Evolutionary conservation across 2,329 filamentous ascomycete genomes (phyloP), one percentile per base, ranked within the genome.

Genomic region (Cryphonectria japonica): DNA sequence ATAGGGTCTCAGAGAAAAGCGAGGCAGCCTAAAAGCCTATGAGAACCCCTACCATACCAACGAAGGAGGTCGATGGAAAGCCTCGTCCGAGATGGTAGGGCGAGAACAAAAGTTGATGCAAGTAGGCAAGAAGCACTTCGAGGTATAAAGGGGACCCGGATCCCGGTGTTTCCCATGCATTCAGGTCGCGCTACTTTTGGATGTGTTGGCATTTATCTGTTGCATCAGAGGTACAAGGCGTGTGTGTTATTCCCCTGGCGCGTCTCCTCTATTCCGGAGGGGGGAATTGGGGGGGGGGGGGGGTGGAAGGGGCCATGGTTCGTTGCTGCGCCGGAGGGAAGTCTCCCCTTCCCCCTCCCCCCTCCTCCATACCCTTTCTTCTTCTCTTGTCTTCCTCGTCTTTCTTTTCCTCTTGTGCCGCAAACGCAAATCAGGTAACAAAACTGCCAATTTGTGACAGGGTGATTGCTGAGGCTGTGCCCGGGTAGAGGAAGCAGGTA

Each of bases 71-170:
- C n/a, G 16, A 29, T 19, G 5, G 39, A 26, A 19, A 65, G 63
- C 63, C 63, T 65, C 63, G 16, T 34, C 63, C 34, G 19, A 6
- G 14, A 65, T 43, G 29, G 41, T 65, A 65, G 63, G 41, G 11
- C 9, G 41, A n/a, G 43, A 52, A 65, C 7, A 19, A 46, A 26
- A 65, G 43, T 52, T 65, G 41, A n/a, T 52, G 11, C 16, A 34
- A 37, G 63, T 22, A 65, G 63, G 41, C 43, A 65, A 65, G 41
- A 37, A 37, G 29, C 41, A 32, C 63, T 65, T 52, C 39, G n/a
- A 41, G 4, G 39, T 46, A 65, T 50, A 34, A 34, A 65, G 63
- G 43, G 14, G 29, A 13, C 26, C 37, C 19, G 29, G 29, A 5
- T n/a, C 6, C 41, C 63, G 29, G 16, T 64, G 32, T 62, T 64